Evolutionary conservation across 441 rosid genomes (phyloP), one percentile per base, ranked within the genome.

Genomic region (Erodium trifolium): DNA sequence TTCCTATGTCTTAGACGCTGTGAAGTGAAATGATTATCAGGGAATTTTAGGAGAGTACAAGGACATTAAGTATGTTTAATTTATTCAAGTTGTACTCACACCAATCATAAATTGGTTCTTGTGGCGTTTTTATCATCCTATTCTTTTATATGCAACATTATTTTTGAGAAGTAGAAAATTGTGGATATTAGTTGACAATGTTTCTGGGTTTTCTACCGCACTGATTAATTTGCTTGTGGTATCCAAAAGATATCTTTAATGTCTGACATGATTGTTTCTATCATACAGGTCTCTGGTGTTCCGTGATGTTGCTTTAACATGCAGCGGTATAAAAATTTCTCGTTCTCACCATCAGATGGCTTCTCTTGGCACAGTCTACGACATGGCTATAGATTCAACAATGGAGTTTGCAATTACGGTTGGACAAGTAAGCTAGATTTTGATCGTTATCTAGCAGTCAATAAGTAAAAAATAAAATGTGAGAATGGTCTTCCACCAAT

Each of bases 301-400:
- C 73, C 89, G 87, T 72, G 88, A 89, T 72, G 76, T 88, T 77
- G 74, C 71, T 72, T 65, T 75, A 74, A 82, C 77, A 43, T 76
- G 76, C 39, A 72, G 74, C 69, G 75, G 75, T 64, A 80, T 70
- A 63, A 82, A 77, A 68, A 73, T 82, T 76, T 83, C 75, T 45
- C 87, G 83, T 69, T 82, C 87, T 79, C 85, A 84, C 74, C 87
- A 85, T 71, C 94, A 83, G 79, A 73, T 75, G 81, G 90, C 88
- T 62, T 92, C 92, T 77, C 78, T 80, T 68, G 97, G 96, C 80
- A 89, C 88, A 65, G 86, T 92, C 45, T 87, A 85, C 77, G 96
- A 92, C 82, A 84, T 92, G 92, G 88, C 84, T 78, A 69, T 85
- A 72, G 96, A 89, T 80, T 85, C 83, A 71, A 78, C 76, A 74